Evolutionary conservation across 352 stramenopile species (phyloP).

Genomic region (Globisporangium spinosum): DNA sequence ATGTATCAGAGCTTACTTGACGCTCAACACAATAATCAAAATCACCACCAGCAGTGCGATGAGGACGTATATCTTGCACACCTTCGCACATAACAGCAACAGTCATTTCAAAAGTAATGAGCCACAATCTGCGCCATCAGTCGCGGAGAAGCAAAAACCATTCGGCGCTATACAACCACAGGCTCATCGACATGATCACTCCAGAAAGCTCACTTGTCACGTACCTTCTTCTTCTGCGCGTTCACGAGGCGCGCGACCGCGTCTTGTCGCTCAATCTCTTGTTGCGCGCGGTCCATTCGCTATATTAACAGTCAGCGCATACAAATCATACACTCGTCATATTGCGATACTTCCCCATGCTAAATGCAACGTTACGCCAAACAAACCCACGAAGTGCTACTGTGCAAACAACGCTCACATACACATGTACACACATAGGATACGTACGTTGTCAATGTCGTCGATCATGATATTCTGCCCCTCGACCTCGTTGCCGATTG

Average conservation of each 20-base stretch:
- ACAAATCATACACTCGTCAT: constrained; percentile 4
- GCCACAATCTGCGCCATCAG: background rate
- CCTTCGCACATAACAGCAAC: constrained; percentile 16
- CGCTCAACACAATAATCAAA: constrained; percentile 42
- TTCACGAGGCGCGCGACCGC: constrained; percentile 62
- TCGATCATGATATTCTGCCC: constrained; percentile 82
- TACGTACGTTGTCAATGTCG: constrained; percentile 63
- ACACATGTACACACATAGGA: background rate
- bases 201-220: background rate
- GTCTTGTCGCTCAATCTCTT: constrained; percentile 60
- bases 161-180: background rate
- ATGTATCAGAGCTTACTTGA: no score
- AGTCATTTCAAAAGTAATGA: background rate
- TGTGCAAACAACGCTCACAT: background rate
- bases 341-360: background rate
- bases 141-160: background rate
- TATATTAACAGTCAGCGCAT: constrained; percentile 16
- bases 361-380: background rate
- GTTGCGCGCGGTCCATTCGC: constrained; percentile 62
- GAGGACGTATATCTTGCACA: constrained; percentile 68
- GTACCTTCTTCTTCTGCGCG: constrained; percentile 63
- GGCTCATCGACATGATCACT: background rate
- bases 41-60: constrained; percentile 65
- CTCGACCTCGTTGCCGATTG: constrained; percentile 80
- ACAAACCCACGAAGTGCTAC: background rate